Evolutionary conservation across 805 yeast species (phyloP).

Genomic region (Zygosaccharomyces bisporus): DNA sequence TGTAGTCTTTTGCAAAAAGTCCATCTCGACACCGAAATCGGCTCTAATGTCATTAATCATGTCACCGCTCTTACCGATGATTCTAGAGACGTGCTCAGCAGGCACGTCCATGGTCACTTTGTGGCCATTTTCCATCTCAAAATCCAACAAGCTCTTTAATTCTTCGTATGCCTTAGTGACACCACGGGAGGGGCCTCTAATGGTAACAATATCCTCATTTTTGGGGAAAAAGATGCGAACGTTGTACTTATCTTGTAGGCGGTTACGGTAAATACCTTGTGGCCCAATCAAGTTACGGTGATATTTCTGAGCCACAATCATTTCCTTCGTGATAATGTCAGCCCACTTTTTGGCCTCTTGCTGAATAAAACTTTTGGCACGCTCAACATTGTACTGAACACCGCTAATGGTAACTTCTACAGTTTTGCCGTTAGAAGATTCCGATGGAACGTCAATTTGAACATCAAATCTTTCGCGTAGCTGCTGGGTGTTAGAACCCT

Average conservation of each 20-base stretch:
- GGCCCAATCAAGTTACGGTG: constrained; percentile 84
- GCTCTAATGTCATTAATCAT: constrained; percentile 76
- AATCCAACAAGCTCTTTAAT: constrained; percentile 74
- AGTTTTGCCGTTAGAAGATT: constrained; percentile 38
- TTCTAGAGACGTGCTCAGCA: constrained; percentile 66
- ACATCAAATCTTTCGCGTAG: constrained; percentile 72
- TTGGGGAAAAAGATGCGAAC: constrained; percentile 78
- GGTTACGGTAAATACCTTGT: constrained; percentile 72
- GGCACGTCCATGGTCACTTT: constrained; percentile 65
- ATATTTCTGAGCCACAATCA: constrained; percentile 70
- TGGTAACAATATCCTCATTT: constrained; percentile 55
- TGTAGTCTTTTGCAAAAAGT: constrained; percentile 39
- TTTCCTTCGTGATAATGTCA: constrained; percentile 65
- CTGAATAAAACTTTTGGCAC: constrained; percentile 56
- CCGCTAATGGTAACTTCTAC: constrained; percentile 67
- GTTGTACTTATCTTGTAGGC: constrained; percentile 82
- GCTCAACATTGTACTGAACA: constrained; percentile 70
- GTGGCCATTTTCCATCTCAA: constrained; percentile 83
- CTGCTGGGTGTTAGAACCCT: constrained; percentile 68
- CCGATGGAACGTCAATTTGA: constrained; percentile 62
- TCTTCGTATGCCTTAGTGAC: constrained; percentile 82
- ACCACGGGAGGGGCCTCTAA: constrained; percentile 88
- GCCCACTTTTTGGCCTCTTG: constrained; percentile 70
- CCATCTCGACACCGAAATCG: constrained; percentile 50
- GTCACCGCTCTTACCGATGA: constrained; percentile 89